These are phyloP conservation scores for Davidsoniella australis DNA, from an alignment of 2,329 filamentous ascomycete species.

Conservation along the genomic window DNA sequence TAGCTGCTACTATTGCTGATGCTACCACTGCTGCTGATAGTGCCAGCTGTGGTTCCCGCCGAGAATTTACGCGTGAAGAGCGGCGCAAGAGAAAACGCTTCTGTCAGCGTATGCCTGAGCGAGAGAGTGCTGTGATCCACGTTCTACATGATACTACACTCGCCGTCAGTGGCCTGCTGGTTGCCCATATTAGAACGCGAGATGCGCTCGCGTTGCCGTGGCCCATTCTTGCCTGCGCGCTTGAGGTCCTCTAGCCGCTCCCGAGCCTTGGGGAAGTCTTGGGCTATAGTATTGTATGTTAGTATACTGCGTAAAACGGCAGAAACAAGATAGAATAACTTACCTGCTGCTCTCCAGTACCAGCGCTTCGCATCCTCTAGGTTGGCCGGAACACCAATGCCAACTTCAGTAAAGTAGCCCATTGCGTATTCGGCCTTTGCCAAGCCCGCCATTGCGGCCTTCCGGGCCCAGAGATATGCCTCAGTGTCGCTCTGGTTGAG, in stretches of 20 bases:
- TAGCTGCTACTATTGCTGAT: background rate
- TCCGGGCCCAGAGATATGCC: constrained; percentile 91
- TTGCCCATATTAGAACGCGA: constrained; percentile 67
- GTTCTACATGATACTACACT: constrained; percentile 13
- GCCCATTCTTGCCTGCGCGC: constrained; percentile 51
- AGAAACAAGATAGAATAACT: constrained; percentile 25
- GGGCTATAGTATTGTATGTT: constrained; percentile 38
- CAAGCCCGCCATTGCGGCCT: constrained; percentile 72
- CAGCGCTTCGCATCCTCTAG: constrained; percentile 92
- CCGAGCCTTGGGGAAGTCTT: constrained; percentile 85
- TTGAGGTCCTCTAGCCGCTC: constrained; percentile 88
- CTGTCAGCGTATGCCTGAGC: constrained; percentile 1
- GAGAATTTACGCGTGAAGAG: background rate
- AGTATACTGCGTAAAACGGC: constrained; percentile 14
- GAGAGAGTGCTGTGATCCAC: constrained; percentile 9
- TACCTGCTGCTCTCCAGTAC: constrained; percentile 95
- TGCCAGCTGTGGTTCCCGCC: background rate
- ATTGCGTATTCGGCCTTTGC: constrained; percentile 96
- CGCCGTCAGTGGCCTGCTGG: constrained; percentile 24
- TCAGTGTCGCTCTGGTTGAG: constrained; percentile 86
- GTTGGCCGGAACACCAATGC: constrained; percentile 73
- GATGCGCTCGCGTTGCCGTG: constrained; percentile 61
- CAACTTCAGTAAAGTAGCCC: constrained; percentile 82
- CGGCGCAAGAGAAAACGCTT: background rate
- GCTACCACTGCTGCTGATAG: background rate